phyloP scores from a whole-genome alignment of 1,139 yeast species.

The Suhomyces kunorum region DNA sequence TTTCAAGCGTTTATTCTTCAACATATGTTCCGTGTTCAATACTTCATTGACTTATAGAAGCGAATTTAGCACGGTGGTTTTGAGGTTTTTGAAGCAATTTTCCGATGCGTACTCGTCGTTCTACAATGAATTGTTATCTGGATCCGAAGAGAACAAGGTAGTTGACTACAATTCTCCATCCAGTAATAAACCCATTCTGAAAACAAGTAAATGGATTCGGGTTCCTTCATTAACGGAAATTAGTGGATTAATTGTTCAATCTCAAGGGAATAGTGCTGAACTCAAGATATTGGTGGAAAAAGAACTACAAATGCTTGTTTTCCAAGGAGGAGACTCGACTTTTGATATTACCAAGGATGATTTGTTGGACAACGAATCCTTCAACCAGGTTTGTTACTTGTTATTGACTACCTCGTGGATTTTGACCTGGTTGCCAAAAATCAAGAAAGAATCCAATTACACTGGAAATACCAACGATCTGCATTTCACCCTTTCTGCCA shows the following conservation, averaged over 20 bases:
- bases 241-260: slow-evolving; percentile 31
- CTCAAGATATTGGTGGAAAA: slow-evolving; percentile 23
- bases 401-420: slow-evolving; percentile 51
- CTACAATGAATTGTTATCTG: slow-evolving; percentile 32
- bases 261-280: slow-evolving; percentile 14
- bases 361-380: slow-evolving; percentile 44
- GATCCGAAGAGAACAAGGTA: slow-evolving; percentile 18
- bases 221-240: slow-evolving; percentile 37
- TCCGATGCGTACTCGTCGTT: slow-evolving; percentile 32
- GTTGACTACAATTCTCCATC: slow-evolving; percentile 9
- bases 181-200: slow-evolving; percentile 29
- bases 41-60: slow-evolving; percentile 60
- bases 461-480: slow-evolving; percentile 28
- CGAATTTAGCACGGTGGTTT: slow-evolving; percentile 50
- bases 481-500: slow-evolving; percentile 26
- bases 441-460: slow-evolving; percentile 46
- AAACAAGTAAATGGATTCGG: slow-evolving; percentile 47
- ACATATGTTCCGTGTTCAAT: slow-evolving; percentile 56
- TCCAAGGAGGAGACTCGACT: slow-evolving; percentile 20
- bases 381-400: slow-evolving; percentile 52
- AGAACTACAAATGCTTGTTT: slow-evolving; percentile 42
- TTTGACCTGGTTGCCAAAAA: slow-evolving; percentile 55
- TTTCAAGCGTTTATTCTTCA: slow-evolving; percentile 53
- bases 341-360: slow-evolving; percentile 44
- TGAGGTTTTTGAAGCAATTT: slow-evolving; percentile 38